Percentiles rank a stretch among this genome's conserved stretches.
Conservation (phyloP, 495 filamentous ascomycete genomes). For the Neurospora sp. region DNA sequence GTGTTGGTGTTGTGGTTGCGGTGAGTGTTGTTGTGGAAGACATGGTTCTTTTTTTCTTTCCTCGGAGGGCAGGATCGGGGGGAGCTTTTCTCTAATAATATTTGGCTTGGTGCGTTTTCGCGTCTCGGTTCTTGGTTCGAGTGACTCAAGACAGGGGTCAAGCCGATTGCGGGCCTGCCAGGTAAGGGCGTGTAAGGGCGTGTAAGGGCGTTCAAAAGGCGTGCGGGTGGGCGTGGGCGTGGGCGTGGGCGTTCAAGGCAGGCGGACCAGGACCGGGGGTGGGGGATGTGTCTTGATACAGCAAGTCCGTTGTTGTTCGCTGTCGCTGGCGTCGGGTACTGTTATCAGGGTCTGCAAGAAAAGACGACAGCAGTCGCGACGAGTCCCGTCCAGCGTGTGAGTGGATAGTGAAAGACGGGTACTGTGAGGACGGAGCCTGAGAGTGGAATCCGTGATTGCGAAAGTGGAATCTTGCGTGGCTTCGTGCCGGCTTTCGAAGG, state of each 20-base stretch:
- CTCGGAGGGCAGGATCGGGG: slow-evolving; percentile 4
- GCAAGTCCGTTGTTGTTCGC: neutral
- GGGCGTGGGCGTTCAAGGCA: slow-evolving; percentile 3
- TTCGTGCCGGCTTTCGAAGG: neutral
- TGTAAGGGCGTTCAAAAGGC: slow-evolving; percentile 2
- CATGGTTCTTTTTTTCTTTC: slow-evolving; percentile 11
- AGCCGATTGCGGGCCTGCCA: slow-evolving; percentile 22
- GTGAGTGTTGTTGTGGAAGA: slow-evolving; percentile 15
- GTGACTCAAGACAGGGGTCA: slow-evolving; percentile 22
- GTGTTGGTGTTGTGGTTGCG: slow-evolving; percentile 8
- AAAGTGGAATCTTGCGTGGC: neutral
- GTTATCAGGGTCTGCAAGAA: neutral
- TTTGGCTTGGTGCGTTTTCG: slow-evolving; percentile 12
- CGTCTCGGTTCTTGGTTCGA: slow-evolving; percentile 11
- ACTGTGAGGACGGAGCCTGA: neutral
- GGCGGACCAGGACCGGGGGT: slow-evolving; percentile 3
- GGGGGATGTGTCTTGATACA: slow-evolving; percentile 6
- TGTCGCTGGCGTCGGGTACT: neutral
- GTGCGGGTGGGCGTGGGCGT: neutral
- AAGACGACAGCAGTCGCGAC: neutral
- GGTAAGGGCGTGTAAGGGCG: neutral
- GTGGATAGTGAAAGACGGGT: neutral
- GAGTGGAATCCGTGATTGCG: neutral
- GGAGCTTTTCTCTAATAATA: slow-evolving; percentile 12
- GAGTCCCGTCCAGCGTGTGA: neutral